phyloP scores from a whole-genome alignment of 2,329 filamentous ascomycete species.

The Botrytis fabae region DNA sequence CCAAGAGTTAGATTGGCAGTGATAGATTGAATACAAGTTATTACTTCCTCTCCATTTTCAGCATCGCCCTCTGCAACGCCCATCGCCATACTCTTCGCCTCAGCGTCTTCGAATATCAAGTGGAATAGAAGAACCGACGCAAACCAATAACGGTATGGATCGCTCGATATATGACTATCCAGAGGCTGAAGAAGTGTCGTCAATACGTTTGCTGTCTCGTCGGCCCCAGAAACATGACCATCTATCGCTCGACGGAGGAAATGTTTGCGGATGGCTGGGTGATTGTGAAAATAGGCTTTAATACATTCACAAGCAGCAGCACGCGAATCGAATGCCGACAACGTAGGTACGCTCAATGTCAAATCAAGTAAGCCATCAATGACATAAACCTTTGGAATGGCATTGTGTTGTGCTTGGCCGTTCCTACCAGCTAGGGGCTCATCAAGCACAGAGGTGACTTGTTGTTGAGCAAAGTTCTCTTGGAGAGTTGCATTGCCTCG shows the following conservation, averaged over 20 bases:
- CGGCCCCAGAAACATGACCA: conserved; percentile 72
- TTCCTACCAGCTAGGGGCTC: conserved; percentile 41
- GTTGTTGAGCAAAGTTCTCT: conserved; percentile 84
- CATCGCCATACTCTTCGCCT: conserved; percentile 79
- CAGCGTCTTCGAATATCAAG: conserved; percentile 74
- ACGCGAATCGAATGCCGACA: conserved; percentile 74
- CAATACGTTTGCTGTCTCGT: conserved; percentile 86
- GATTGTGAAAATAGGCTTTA: conserved; percentile 86
- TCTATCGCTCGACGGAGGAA: conserved; percentile 88
- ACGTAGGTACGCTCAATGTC: conserved; percentile 66
- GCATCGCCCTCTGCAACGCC: conserved; percentile 86
- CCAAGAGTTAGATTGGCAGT: conserved; percentile 82
- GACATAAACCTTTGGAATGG: conserved; percentile 72
- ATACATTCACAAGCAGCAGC: conserved; percentile 86
- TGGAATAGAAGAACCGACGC: conserved; percentile 85
- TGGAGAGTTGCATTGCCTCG: conserved; percentile 77
- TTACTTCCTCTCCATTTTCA: conserved; percentile 86
- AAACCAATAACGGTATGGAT: conserved; percentile 90
- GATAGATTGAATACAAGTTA: conserved; percentile 88
- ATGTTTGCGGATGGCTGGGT: conserved; percentile 78
- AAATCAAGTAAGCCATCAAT: conserved; percentile 91
- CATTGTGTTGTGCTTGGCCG: conserved; percentile 49
- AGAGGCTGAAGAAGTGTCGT: conserved; percentile 74
- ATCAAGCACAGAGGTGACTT: conserved; percentile 64
- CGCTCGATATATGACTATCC: conserved; percentile 60